Evolutionary conservation across 2,329 filamentous ascomycete species (phyloP).

Genomic region (Mycocentrospora acerina): DNA sequence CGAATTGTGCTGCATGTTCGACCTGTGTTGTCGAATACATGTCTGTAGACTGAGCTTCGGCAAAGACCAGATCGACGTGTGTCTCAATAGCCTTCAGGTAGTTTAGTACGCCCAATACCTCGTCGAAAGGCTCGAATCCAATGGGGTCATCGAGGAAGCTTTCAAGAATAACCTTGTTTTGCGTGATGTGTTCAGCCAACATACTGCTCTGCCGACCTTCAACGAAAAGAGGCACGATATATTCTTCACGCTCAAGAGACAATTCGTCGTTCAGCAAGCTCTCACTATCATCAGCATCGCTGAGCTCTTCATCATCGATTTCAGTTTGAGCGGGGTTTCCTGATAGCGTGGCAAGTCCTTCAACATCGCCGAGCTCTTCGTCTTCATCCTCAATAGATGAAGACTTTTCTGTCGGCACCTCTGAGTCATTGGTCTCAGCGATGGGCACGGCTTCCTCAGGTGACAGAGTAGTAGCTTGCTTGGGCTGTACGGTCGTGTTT

Average conservation of each 20-base stretch:
- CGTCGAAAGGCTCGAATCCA: constrained; percentile 11
- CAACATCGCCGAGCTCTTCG: background rate
- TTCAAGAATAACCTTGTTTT: constrained; percentile 20
- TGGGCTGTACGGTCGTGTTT: background rate
- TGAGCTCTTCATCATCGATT: constrained; percentile 19
- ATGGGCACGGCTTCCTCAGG: background rate
- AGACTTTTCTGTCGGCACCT: no score
- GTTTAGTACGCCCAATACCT: constrained; percentile 21
- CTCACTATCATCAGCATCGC: constrained; percentile 21
- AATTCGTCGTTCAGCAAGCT: constrained; percentile 33
- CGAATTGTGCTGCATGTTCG: constrained; percentile 27
- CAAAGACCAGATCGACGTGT: constrained; percentile 33
- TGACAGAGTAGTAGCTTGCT: background rate
- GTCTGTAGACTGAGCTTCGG: constrained; percentile 18
- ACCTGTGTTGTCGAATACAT: constrained; percentile 16
- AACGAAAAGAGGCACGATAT: constrained; percentile 36
- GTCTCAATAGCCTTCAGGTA: constrained; percentile 31
- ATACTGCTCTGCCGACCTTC: constrained; percentile 31
- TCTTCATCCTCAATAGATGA: no score
- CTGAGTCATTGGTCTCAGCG: background rate
- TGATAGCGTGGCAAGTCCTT: background rate
- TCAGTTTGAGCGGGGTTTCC: background rate
- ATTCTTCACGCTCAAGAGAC: constrained; percentile 29
- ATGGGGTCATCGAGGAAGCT: constrained; percentile 14
- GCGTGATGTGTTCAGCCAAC: constrained; percentile 22